Base-by-base conservation (phyloP, 352 stramenopile species). In the Phytophthora quininea region DNA sequence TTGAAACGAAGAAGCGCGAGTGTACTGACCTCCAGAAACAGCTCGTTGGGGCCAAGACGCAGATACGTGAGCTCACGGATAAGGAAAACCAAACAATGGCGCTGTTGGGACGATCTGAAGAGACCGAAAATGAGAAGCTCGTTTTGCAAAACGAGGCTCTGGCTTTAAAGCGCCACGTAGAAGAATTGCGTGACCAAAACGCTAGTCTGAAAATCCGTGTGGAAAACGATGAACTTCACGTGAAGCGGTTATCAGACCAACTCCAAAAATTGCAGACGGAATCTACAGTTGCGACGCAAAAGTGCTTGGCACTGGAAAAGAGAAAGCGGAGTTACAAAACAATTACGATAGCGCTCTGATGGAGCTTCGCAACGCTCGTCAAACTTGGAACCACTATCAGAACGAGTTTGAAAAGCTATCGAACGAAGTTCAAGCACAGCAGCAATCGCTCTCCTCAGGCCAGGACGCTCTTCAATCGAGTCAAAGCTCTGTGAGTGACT, bases 371-470 rank as follows among this genome's bases (percentile, higher is more conserved):
- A 90, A 79, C 37, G 78, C 74, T 7, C 81, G 83, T 1, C 82
- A 93, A 58, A 76, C 79, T 9, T 82, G 62, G 46, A 77, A 80
- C 31, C 77, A 93, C 62, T 91, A 92, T 45, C 84, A 93, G 48
- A 87, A 71, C 43, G 82, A 93, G 57, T 92, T 87, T 42, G 86
- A 93, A 53, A 89, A 90, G 51, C 48, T 93, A 8, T 77, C 85
- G 8, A 82, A 82, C 35, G 86, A 93, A 38, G 47, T 89, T 1
- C 78, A 83, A 31, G 67, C 62, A 12, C 82, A 91, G 27, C 80
- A 93, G 5, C 77, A 88, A 8, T 89, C 81, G 8, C 61, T 88
- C 4, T 88, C 81, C 2, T 84, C 79, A 3, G 82, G 76, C 7
- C 74, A 90, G 57, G 77, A 73, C 2, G 83, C 82, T 3, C 63